Evolutionary conservation across 768 basidiomycete genomes (phyloP), one percentile per base, ranked within the genome.

Genomic region (Mycena metata): DNA sequence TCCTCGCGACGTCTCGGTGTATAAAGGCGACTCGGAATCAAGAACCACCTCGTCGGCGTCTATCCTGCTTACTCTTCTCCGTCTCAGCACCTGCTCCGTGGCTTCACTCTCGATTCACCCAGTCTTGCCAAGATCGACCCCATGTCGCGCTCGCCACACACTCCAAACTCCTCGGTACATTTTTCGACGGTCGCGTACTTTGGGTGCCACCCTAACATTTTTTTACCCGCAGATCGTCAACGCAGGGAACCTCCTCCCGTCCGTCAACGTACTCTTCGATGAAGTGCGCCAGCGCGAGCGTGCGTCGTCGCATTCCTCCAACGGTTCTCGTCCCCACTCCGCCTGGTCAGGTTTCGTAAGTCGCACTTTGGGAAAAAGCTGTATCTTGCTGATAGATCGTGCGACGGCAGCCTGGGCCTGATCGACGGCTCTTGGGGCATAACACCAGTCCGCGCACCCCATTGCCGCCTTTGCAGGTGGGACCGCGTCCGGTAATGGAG

Each of bases 301-400:
- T 21, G 23, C 42, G 23, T 12, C 23, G 8, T 54, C 67, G n/a
- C 67, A 64, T 5, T 64, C 67, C 5, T 58, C 60, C 19, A 33
- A 47, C 10, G 57, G 50, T 17, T 64, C 67, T 0, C 67, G 62
- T 24, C 23, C 67, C 35, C 56, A 59, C 24, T 69, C 67, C 23
- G 67, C 67, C 4, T 69, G 67, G 67, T 52, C 62, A 8, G 67
- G 67, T 64, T 69, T 69, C 15, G 67, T 64, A 52, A 35, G 67
- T 64, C 8, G 16, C 55, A 19, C 8, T 17, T 3, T 9, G 9
- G 3, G 9, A 2, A 49, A n/a, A 50, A 13, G 12, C 30, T 43
- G 42, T 24, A 30, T 23, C 54, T 51, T 17, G 26, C 51, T 55
- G 36, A 54, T 59, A 19, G 45, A 64, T 60, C 46, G 17, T 42